These are phyloP conservation scores for Mycena metata DNA, from an alignment of 768 basidiomycete genomes.

Conservation along the genomic window DNA sequence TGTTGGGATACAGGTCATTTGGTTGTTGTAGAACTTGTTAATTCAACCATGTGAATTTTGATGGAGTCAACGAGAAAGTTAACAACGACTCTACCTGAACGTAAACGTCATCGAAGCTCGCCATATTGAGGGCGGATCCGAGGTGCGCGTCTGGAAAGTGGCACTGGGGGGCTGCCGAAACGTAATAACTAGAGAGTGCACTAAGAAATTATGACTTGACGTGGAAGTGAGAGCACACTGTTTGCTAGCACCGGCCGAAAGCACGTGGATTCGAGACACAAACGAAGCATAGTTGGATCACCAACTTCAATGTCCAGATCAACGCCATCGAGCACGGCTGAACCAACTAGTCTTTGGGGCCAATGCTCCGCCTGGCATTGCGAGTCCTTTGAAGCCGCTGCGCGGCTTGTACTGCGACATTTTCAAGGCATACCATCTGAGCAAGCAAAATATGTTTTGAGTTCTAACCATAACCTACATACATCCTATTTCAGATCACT, in stretches of 20 bases:
- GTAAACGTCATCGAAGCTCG: conserved; percentile 77
- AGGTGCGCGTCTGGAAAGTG: conserved; percentile 78
- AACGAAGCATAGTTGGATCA: conserved; percentile 64
- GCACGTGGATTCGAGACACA: conserved; percentile 64
- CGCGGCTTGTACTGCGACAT: too few relatives aligned
- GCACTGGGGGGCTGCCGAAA: conserved; percentile 72
- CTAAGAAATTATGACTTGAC: conserved; percentile 1
- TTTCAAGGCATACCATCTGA: too few relatives aligned
- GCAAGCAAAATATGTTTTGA: too few relatives aligned
- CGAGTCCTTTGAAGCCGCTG: too few relatives aligned
- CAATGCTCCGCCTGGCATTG: too few relatives aligned
- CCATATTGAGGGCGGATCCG: conserved; percentile 68
- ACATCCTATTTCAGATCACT: too few relatives aligned
- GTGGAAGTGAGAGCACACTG: conserved; percentile 48
- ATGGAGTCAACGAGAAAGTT: conserved; percentile 6
- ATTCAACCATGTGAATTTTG: conserved; percentile 19
- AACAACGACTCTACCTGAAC: conserved; percentile 72
- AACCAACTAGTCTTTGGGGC: too few relatives aligned
- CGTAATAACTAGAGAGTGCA: conserved; percentile 63
- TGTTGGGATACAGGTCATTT: too few relatives aligned
- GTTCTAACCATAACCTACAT: too few relatives aligned
- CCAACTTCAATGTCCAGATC: conserved; percentile 83
- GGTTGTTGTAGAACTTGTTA: conserved; percentile 60
- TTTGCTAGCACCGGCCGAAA: conserved; percentile 64
- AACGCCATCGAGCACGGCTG: conserved; percentile 76